Evolutionary conservation across 1,284 basidiomycete genomes (phyloP), one percentile per base, ranked within the genome.

Genomic region (Dichomitus squalens): DNA sequence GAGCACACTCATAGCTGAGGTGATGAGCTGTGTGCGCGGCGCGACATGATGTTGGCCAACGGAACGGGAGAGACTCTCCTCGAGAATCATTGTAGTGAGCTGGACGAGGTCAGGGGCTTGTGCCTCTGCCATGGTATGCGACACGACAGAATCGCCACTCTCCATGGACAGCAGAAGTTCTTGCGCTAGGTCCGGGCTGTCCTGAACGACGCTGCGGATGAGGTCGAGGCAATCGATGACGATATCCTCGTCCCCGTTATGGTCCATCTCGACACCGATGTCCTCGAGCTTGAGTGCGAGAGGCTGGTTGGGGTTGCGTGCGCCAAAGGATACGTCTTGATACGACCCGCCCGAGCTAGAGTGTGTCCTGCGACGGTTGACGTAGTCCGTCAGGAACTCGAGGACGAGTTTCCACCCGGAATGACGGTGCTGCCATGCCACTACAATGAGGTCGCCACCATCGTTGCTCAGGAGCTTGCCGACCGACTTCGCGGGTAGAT

Each of bases 341-440:
- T 80, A 82, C 25, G 74, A 75, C 8, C 78, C 75, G 4, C 75
- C 68, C 4, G 75, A 70, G 75, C 73, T 66, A 9, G 68, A 61
- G 27, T 66, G 65, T 46, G 66, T 56, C 12, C 82, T 79, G 56
- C 78, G 75, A 38, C 81, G 79, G 59, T 83, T 85, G 49, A 88
- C 83, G 66, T 89, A 93, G 67, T 88, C 84, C 5, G 85, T 83
- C 51, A 96, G 75, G 20, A 94, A 74, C 65, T 95, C 94, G 9
- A 92, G 72, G 18, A 95, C 74, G 14, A 95, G 70, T 66, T 85
- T 88, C 93, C 93, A 95, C 0, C 90, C 93, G 9, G 87, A 92
- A 67, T 92, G 85, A 38, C 85, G 75, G 59, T 90, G 86, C 59
- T 89, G 79, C 93, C 93, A 96, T n/a, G 82, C 79, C 1, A 95